Evolutionary conservation across 1,284 basidiomycete species (phyloP), one percentile per base, ranked within the genome.

Genomic region (Tylopilus sp.): DNA sequence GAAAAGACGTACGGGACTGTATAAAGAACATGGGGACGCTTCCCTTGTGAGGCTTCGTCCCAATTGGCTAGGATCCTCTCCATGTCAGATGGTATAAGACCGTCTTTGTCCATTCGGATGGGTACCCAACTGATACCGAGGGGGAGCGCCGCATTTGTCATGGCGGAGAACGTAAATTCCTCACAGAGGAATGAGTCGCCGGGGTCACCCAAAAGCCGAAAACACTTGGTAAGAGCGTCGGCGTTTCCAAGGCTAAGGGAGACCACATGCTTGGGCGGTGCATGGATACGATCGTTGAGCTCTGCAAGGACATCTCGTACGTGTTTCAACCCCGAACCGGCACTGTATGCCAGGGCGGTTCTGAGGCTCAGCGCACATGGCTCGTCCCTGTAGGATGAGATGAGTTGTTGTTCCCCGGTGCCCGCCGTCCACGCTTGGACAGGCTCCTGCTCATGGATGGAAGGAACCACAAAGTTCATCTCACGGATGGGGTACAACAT

Each of bases 151-250:
- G 77, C 77, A 37, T 78, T 82, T 72, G 45, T 83, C 75, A 78
- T 78, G 21, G 83, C 82, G 8, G 86, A 84, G 69, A 85, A 87
- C 1, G 82, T 78, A 71, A 82, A 81, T 59, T 83, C 81, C 65
- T 89, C 88, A 16, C 86, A 84, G 9, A 90, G 75, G 65, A 89
- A 81, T 4, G 83, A 82, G 70, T 89, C 88, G 16, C 87, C 88
- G 7, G 79, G 77, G 66, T 89, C 85, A 62, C 84, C 81, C 29
- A 89, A 62, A 3, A 82, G 68, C 23, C 79, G 77, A 65, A 81
- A 81, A n/a, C 79, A 81, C 57, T 82, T 82, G 14, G 78, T 81
- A 68, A 81, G 75, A 4, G 74, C 81, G 53, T 81, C 79, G 0
- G 79, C 81, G 52, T 82, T 81, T 25, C 79, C 79, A 17, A 78